phyloP scores from a whole-genome alignment of 352 stramenopile genomes.

The Phytophthora foliorum region DNA sequence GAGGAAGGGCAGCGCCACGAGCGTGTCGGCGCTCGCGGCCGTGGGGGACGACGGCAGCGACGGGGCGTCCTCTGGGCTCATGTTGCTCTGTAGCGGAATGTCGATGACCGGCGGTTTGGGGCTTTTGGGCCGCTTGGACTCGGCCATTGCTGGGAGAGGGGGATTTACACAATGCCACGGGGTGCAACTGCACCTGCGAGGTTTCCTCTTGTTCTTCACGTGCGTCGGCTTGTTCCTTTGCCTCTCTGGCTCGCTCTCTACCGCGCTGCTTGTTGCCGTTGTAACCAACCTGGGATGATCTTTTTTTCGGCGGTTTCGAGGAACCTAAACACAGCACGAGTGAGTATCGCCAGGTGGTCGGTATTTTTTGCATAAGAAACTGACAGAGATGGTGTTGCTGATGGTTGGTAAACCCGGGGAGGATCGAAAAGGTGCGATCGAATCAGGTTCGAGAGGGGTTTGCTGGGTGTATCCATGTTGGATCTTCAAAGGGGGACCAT shows the following conservation, averaged over 20 bases:
- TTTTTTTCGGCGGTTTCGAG: conserved; percentile 24
- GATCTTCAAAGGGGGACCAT: conserved; percentile 1
- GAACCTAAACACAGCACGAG: background rate
- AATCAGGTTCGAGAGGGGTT: conserved; percentile 7
- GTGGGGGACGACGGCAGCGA: conserved; percentile 72
- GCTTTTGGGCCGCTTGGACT: conserved; percentile 27
- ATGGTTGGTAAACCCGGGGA: background rate
- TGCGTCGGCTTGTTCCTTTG: conserved; percentile 3
- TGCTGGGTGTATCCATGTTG: conserved; percentile 24
- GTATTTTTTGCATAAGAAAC: no score
- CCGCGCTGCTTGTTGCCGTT: conserved; percentile 30
- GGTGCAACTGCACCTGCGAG: background rate
- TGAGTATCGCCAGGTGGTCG: background rate
- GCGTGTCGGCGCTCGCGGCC: conserved; percentile 48
- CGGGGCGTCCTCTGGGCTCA: conserved; percentile 49
- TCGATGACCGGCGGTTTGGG: conserved; percentile 16
- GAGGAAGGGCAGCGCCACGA: conserved; percentile 70
- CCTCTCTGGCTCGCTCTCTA: conserved; percentile 34
- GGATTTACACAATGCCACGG: conserved; percentile 26
- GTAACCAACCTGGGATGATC: conserved; percentile 35
- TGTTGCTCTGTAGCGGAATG: conserved; percentile 67
- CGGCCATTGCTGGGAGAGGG: conserved; percentile 12
- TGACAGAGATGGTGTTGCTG: no score
- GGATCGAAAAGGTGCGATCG: background rate
- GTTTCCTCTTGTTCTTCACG: background rate